Evolutionary conservation across 306 rosid genomes (phyloP).

Genomic region (Cicer pinnatifidum): DNA sequence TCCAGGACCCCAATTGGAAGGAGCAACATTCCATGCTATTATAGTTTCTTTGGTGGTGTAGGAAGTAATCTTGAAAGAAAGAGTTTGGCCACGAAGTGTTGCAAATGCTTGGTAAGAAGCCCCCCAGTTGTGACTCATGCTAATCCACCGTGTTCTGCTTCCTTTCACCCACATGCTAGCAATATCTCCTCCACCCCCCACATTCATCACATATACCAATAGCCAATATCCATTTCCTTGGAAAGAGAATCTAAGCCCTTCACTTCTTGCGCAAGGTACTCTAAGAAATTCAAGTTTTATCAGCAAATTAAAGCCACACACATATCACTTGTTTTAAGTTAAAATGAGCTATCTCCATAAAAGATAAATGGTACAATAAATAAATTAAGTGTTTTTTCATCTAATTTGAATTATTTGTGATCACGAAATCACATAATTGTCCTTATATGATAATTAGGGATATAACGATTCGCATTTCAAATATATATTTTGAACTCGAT

Average conservation of each 20-base stretch:
- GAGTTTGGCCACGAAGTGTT: constrained; percentile 64
- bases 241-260: constrained; percentile 71
- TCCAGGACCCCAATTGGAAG: constrained; percentile 71
- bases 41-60: constrained; percentile 71
- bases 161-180: constrained; percentile 78
- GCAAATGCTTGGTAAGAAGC: constrained; percentile 94
- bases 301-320: background rate
- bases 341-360: background rate
- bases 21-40: constrained; percentile 66
- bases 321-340: background rate
- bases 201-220: constrained; percentile 89
- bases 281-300: constrained; percentile 41
- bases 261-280: constrained; percentile 64
- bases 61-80: constrained; percentile 76
- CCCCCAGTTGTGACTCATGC: constrained; percentile 97
- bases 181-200: constrained; percentile 89
- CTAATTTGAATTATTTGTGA: background rate
- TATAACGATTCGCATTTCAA: background rate
- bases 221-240: constrained; percentile 94
- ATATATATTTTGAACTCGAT: background rate
- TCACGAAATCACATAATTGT: background rate
- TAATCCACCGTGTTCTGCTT: constrained; percentile 68
- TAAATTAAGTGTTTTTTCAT: no score
- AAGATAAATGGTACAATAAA: background rate
- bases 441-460: no score